Percentiles rank a stretch among this genome's conserved stretches.
These are phyloP conservation scores for Colletotrichum filicis DNA, from an alignment of 2,329 filamentous ascomycete genomes.

Conservation along the genomic window DNA sequence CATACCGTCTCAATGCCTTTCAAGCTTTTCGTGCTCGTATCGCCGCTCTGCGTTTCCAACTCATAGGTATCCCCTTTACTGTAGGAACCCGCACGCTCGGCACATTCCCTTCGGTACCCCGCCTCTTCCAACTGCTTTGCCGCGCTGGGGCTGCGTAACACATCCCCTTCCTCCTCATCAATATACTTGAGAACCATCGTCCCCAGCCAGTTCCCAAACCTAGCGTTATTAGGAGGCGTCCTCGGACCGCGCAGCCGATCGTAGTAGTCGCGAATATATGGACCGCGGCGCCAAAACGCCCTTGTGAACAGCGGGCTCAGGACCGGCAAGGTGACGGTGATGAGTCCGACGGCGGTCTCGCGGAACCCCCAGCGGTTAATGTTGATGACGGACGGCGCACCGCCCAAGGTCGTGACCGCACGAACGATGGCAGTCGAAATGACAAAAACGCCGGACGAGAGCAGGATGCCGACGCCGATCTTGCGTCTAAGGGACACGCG, in stretches of 20 bases:
- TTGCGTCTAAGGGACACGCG: slow-evolving; percentile 33
- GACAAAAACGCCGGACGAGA: slow-evolving; percentile 42
- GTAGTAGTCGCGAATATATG: slow-evolving; percentile 29
- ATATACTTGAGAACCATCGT: slow-evolving; percentile 24
- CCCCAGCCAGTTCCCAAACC: slow-evolving; percentile 20
- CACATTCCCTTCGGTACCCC: neutral
- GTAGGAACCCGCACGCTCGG: neutral
- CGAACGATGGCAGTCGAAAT: slow-evolving; percentile 41
- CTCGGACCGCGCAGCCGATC: neutral
- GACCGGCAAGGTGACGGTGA: slow-evolving; percentile 37
- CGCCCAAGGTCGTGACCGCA: slow-evolving; percentile 37
- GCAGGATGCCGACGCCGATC: slow-evolving; percentile 38
- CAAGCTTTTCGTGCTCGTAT: slow-evolving; percentile 13
- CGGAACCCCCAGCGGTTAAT: slow-evolving; percentile 38
- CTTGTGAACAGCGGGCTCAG: slow-evolving; percentile 32
- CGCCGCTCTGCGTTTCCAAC: slow-evolving; percentile 1
- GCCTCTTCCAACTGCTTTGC: slow-evolving; percentile 2
- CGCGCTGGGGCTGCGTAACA: neutral
- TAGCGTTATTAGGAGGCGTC: neutral
- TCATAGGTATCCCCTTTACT: slow-evolving; percentile 1
- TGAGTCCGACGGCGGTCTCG: slow-evolving; percentile 39
- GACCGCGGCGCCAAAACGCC: slow-evolving; percentile 35
- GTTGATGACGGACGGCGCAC: slow-evolving; percentile 39
- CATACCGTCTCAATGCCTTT: neutral
- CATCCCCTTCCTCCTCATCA: slow-evolving; percentile 7